phyloP scores from a whole-genome alignment of 805 yeast species.

The Lipomyces kockii region DNA sequence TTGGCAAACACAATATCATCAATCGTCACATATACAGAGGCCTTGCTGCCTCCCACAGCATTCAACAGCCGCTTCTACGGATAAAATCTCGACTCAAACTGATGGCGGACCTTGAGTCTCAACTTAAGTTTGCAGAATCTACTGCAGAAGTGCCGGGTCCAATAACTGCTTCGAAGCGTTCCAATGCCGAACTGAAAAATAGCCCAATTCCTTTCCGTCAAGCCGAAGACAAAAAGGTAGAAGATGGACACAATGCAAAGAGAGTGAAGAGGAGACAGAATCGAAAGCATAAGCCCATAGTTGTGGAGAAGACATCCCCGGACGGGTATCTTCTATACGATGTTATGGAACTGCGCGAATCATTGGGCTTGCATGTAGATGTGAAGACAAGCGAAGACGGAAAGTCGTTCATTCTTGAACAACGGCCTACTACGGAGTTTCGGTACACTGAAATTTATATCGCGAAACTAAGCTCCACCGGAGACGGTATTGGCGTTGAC shows the following conservation, averaged over 20 bases:
- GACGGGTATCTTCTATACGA: conserved; percentile 78
- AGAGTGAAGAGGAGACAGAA: conserved; percentile 42
- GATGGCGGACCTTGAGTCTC: background rate
- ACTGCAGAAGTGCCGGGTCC: background rate
- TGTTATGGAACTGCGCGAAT: conserved; percentile 61
- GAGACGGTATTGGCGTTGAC: conserved; percentile 82
- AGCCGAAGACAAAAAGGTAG: background rate
- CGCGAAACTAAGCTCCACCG: conserved; percentile 68
- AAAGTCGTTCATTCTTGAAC: conserved; percentile 63
- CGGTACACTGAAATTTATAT: conserved; percentile 66
- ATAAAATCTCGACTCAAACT: background rate
- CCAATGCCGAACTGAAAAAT: background rate
- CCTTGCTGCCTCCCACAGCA: background rate
- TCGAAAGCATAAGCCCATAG: conserved; percentile 60
- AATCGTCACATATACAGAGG: background rate
- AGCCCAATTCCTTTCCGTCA: background rate
- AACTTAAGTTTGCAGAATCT: background rate
- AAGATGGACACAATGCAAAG: conserved; percentile 2
- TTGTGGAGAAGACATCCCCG: conserved; percentile 73
- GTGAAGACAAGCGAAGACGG: conserved; percentile 63
- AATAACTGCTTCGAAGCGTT: background rate
- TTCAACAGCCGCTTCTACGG: conserved; percentile 1
- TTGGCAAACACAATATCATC: background rate
- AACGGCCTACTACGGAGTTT: conserved; percentile 51
- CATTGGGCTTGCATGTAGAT: conserved; percentile 50